Percentiles rank a stretch among this genome's conserved stretches.
Evolutionary conservation across 495 filamentous ascomycete genomes (phyloP).

Genomic region (Xanthoparmelia taractica): DNA sequence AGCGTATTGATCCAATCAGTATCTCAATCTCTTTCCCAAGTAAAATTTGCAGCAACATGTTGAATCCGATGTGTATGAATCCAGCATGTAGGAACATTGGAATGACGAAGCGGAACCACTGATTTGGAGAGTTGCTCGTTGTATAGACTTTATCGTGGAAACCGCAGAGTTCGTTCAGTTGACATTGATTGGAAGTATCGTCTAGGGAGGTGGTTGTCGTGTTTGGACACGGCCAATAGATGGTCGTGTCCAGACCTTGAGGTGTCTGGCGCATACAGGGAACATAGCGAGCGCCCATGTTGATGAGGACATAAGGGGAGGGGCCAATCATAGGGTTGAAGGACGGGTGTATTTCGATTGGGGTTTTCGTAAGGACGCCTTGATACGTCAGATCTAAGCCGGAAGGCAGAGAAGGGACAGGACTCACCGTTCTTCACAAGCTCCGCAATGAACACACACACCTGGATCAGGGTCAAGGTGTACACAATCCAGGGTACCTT

Average conservation of each 20-base stretch:
- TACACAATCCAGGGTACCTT: conserved; percentile 79
- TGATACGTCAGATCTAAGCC: conserved; percentile 7
- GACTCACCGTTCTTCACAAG: conserved; percentile 69
- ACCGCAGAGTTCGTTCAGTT: conserved; percentile 71
- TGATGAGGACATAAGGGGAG: conserved; percentile 80
- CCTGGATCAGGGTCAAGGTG: conserved; percentile 65
- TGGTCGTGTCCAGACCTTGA: conserved; percentile 52
- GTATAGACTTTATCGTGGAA: conserved; percentile 50
- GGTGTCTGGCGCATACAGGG: conserved; percentile 87
- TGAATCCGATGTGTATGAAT: conserved; percentile 90
- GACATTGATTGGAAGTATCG: conserved; percentile 48
- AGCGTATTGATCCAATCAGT: conserved; percentile 76
- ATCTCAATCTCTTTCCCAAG: conserved; percentile 87
- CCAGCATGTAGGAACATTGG: conserved; percentile 95
- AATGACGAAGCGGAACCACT: conserved; percentile 93
- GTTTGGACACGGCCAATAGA: conserved; percentile 70
- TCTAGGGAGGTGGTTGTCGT: conserved; percentile 48
- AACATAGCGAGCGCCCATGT: conserved; percentile 88
- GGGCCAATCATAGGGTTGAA: conserved; percentile 98
- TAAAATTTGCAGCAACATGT: conserved; percentile 80
- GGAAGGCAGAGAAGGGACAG: not conserved
- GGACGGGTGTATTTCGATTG: conserved; percentile 74
- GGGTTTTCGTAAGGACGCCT: conserved; percentile 53
- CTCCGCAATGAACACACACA: conserved; percentile 85
- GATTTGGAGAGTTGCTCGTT: conserved; percentile 55